phyloP scores from a whole-genome alignment of 495 filamentous ascomycete species.

The Aspergillus baeticus region DNA sequence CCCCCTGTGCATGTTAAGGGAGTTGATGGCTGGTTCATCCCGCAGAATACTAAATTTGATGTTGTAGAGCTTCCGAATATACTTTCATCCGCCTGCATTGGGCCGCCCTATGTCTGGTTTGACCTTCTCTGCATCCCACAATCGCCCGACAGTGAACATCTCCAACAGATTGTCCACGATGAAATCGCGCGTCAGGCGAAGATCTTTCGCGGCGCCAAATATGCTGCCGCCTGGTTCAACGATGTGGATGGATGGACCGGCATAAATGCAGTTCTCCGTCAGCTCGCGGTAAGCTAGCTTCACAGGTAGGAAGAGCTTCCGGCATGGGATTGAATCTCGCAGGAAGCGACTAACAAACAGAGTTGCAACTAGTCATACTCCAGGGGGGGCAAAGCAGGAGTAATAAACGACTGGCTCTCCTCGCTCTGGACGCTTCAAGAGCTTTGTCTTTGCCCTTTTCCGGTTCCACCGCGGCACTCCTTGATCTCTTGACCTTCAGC shows the following conservation, averaged over 20 bases:
- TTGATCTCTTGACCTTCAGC: too few relatives aligned
- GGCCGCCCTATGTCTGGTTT: neutral
- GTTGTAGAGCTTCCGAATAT: neutral
- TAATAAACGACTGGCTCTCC: neutral
- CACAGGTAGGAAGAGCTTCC: neutral
- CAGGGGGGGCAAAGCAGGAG: neutral
- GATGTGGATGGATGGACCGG: neutral
- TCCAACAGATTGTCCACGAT: neutral
- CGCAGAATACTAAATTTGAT: neutral
- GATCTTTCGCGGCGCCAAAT: constrained; percentile 3
- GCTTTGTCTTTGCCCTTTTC: too few relatives aligned
- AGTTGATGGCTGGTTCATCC: neutral
- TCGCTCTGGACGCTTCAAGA: too few relatives aligned
- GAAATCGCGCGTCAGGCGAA: constrained; percentile 3
- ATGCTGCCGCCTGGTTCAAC: constrained; percentile 1
- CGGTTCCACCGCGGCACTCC: too few relatives aligned
- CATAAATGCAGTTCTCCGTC: neutral
- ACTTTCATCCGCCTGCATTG: constrained; percentile 1
- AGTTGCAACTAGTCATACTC: neutral
- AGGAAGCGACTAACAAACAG: neutral
- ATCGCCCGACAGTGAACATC: constrained; percentile 1
- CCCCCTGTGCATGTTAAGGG: neutral
- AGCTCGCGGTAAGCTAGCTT: constrained; percentile 4
- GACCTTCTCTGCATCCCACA: constrained; percentile 5
- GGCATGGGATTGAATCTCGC: neutral